A percentile compares a stretch with the other conserved stretches of the same genome.
phyloP scores from a whole-genome alignment of 2,329 filamentous ascomycete genomes.

The Neonectria magnoliae region DNA sequence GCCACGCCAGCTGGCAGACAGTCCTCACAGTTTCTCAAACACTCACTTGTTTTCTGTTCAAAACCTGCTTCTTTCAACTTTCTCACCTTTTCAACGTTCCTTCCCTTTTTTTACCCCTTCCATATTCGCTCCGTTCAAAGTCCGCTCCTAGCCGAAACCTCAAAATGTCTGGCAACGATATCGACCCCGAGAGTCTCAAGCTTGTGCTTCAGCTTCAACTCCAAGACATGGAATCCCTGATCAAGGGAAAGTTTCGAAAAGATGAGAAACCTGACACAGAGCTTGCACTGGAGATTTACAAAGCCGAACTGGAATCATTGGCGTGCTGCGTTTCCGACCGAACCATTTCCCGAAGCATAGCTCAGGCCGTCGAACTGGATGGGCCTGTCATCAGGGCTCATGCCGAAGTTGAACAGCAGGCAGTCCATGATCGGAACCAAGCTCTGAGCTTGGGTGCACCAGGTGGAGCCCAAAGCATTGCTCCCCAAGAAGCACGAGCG shows the following conservation, averaged over 20 bases:
- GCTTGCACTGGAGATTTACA: neutral
- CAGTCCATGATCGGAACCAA: neutral
- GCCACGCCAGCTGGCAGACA: too few relatives aligned
- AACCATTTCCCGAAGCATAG: neutral
- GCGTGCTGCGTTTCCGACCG: neutral
- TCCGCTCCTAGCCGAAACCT: neutral
- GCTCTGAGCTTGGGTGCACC: neutral
- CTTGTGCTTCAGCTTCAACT: neutral
- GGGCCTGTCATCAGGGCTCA: neutral
- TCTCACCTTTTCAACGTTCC: too few relatives aligned
- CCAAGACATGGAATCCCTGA: neutral
- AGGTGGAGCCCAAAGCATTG: neutral
- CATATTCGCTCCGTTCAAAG: neutral
- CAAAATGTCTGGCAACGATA: neutral
- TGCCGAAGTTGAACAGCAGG: neutral
- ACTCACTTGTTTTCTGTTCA: too few relatives aligned
- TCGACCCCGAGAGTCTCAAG: neutral
- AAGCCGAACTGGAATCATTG: neutral
- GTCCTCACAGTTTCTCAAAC: too few relatives aligned
- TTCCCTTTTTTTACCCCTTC: too few relatives aligned
- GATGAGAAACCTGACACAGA: neutral
- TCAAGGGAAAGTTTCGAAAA: neutral
- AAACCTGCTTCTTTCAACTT: too few relatives aligned
- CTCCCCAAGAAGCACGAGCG: neutral
- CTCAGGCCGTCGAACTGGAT: neutral